These are phyloP conservation scores for Graphilbum fragrans DNA, from an alignment of 2,329 filamentous ascomycete genomes.

Conservation along the genomic window DNA sequence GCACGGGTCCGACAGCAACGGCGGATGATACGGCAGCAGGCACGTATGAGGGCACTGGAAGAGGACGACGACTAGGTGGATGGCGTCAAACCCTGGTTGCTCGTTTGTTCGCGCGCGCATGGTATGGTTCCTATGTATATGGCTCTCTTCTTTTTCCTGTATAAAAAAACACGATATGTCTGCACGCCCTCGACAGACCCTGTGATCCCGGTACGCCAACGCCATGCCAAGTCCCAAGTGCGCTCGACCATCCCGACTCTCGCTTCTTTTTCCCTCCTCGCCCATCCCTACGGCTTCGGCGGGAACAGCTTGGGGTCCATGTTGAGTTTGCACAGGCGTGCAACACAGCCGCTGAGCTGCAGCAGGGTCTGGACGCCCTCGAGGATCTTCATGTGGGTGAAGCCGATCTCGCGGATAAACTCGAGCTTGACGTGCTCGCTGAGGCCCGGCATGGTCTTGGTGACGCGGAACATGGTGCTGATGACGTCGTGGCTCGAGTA, in stretches of 20 bases:
- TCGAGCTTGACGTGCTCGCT: constrained; percentile 93
- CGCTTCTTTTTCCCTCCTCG: constrained; percentile 17
- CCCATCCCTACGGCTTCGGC: constrained; percentile 7
- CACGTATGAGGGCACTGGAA: constrained; percentile 16
- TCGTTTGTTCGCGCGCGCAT: too few species aligned
- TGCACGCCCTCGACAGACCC: too few species aligned
- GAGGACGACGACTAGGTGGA: constrained; percentile 6
- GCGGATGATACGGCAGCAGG: constrained; percentile 49
- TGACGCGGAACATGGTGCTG: constrained; percentile 97
- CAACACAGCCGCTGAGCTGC: constrained; percentile 86
- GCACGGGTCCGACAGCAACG: constrained; percentile 51
- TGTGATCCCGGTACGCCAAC: too few species aligned
- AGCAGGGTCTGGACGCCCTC: constrained; percentile 93
- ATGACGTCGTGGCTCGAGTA: constrained; percentile 99
- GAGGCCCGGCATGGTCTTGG: constrained; percentile 84
- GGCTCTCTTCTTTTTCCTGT: too few species aligned
- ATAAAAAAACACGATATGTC: too few species aligned
- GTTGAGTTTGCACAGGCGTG: constrained; percentile 84
- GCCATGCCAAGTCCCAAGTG: constrained; percentile 1
- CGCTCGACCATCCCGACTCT: constrained; percentile 3
- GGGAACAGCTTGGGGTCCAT: constrained; percentile 84
- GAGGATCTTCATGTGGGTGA: constrained; percentile 98
- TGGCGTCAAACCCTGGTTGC: too few species aligned
- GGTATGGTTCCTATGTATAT: too few species aligned
- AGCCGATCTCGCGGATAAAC: constrained; percentile 97